Base-by-base conservation (phyloP, 495 filamentous ascomycete genomes). In the Podospora pseudocomata region DNA sequence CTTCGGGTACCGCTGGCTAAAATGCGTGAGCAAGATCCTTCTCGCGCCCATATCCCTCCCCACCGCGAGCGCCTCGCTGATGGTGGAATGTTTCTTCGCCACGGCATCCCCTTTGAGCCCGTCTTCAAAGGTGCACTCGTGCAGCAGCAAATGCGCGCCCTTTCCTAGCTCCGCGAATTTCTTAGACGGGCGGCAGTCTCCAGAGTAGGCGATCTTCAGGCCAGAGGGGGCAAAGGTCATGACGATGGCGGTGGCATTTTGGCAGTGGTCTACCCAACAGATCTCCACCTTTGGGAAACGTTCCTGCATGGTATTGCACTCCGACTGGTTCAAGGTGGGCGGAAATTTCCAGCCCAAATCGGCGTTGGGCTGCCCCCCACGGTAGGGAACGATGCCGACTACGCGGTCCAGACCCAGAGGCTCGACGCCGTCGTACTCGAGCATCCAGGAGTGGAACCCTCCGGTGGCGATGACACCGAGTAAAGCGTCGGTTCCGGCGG, bases 41-140 rank as follows among this genome's bases (percentile, higher is more conserved):
- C 85, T 83, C 1, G 93, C 94, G 16, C 84, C 73, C 96, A 99
- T 99, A 30, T 78, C 78, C 28, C 83, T 84, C 27, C 88, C 96
- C 5, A 97, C 85, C 55, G 83, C 86, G 16, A 99, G 81, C 16
- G 95, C 95, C 78, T 98, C 95, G 18, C 85, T 81, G 53, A 89
- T 89, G 6, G 95, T 99, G 20, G 85, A 91, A 78, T 99, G 95
- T 73, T 90, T 94, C 85, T 99, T 99, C 49, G 91, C 92, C 1
- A 84, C 74, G 13, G 95, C 95, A 63, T 96, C 92, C 4, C 85
- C 88, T 16, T 74, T 55, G 63, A 97, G 83, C 72, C 95, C 91
- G 70, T 96, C 90, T 53, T 94, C 90, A 72, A 99, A 99, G 0
- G 95, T 99, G 67, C 94, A 93, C 83, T 99, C 95, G 81, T 99